These are phyloP conservation scores for Diddensiella transvaalensis DNA, from an alignment of 805 yeast species.

Conservation along the genomic window DNA sequence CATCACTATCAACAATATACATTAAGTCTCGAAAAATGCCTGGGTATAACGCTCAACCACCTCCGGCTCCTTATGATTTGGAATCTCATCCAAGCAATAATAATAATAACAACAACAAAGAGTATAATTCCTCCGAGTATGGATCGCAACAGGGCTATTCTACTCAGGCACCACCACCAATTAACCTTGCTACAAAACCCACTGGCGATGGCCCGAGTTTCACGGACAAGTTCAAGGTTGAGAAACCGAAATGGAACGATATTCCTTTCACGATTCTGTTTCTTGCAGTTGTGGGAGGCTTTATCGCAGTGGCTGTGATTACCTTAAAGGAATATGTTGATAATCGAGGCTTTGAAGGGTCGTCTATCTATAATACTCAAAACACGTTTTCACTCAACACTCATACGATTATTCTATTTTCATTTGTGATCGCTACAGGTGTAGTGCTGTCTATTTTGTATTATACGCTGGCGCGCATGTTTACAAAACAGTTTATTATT, in stretches of 20 bases:
- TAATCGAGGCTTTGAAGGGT: slow-evolving; percentile 54
- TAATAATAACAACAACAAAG: slow-evolving; percentile 6
- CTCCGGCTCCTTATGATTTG: slow-evolving; percentile 1
- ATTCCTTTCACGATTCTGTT: slow-evolving; percentile 46
- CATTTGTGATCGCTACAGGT: slow-evolving; percentile 59
- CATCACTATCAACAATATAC: no score
- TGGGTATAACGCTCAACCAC: slow-evolving; percentile 14
- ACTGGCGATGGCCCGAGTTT: slow-evolving; percentile 42
- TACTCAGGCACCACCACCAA: slow-evolving; percentile 16
- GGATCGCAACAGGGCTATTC: slow-evolving; percentile 19
- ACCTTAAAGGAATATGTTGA: slow-evolving; percentile 60
- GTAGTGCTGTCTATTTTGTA: slow-evolving; percentile 56
- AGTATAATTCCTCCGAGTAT: slow-evolving; percentile 14
- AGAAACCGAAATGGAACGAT: slow-evolving; percentile 65
- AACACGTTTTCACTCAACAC: slow-evolving; percentile 66
- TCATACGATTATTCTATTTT: slow-evolving; percentile 67
- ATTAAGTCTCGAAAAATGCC: slow-evolving; percentile 1
- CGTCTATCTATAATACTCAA: slow-evolving; percentile 52
- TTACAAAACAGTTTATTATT: slow-evolving; percentile 64
- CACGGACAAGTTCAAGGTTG: slow-evolving; percentile 66
- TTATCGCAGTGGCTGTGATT: slow-evolving; percentile 64
- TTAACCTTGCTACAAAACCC: slow-evolving; percentile 25
- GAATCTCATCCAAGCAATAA: background rate
- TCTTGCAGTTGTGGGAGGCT: slow-evolving; percentile 52
- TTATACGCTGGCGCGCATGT: slow-evolving; percentile 56